Conservation (phyloP, 495 filamentous ascomycete species). For the Penicillium paradoxum region DNA sequence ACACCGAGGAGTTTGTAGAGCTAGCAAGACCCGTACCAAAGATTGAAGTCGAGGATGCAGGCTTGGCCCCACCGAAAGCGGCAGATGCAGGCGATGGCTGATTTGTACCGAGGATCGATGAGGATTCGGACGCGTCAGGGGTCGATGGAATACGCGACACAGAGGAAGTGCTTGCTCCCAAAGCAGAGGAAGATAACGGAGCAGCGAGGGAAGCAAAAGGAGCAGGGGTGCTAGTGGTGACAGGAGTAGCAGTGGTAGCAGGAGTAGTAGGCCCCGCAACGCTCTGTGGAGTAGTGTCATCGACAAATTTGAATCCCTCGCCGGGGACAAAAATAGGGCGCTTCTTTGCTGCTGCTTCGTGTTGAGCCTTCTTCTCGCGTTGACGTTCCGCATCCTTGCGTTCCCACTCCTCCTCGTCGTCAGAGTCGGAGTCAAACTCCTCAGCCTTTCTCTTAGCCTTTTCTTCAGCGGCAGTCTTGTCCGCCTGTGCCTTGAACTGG, state of each 20-base stretch:
- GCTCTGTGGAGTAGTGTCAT: constrained; percentile 7
- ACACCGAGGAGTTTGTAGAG: constrained; percentile 16
- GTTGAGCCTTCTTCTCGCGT: constrained; percentile 37
- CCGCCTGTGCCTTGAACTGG: constrained; percentile 34
- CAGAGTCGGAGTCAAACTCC: constrained; percentile 53
- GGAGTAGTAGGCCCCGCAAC: constrained; percentile 8
- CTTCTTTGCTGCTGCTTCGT: constrained; percentile 28
- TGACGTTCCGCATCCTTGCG: constrained; percentile 44
- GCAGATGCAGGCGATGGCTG: not conserved
- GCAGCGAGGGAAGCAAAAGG: not conserved
- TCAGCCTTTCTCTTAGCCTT: constrained; percentile 51
- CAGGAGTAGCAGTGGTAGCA: constrained; percentile 1
- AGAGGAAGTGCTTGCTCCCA: too few species aligned
- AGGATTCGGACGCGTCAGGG: not conserved
- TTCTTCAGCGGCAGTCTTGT: constrained; percentile 32
- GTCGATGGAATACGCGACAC: too few species aligned
- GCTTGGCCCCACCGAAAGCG: not conserved
- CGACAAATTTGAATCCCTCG: constrained; percentile 36
- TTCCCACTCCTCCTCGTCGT: constrained; percentile 48
- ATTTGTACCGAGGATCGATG: not conserved
- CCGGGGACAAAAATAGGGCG: constrained; percentile 38
- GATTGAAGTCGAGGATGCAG: constrained; percentile 4
- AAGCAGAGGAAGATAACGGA: too few species aligned
- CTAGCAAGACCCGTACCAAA: constrained; percentile 13
- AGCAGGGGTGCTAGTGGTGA: not conserved